phyloP scores from a whole-genome alignment of 129 eudicot species.

The Tanacetum coccineum region DNA sequence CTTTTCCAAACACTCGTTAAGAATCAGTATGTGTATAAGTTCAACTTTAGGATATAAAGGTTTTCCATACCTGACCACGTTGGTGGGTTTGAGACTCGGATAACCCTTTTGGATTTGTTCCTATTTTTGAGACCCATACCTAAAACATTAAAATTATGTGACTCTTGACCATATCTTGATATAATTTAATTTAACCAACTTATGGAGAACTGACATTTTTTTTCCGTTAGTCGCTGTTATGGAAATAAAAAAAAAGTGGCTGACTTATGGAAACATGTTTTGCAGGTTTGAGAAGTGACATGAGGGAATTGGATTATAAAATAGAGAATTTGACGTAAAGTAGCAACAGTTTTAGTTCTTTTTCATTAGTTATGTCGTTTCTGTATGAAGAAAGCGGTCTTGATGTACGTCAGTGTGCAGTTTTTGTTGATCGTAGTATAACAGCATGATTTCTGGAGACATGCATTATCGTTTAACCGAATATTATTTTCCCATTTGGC shows the following conservation, averaged over 20 bases:
- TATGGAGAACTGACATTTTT: not conserved
- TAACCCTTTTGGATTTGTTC: too few relatives aligned
- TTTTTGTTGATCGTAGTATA: not conserved
- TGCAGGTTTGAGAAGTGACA: conserved; percentile 9
- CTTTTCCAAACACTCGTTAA: too few relatives aligned
- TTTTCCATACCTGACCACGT: too few relatives aligned
- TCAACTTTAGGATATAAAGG: too few relatives aligned
- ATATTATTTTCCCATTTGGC: not conserved
- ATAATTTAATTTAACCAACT: too few relatives aligned
- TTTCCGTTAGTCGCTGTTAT: not conserved
- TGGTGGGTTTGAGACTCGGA: too few relatives aligned
- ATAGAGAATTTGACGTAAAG: conserved; percentile 5
- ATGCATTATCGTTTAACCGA: not conserved
- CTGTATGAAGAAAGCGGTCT: not conserved
- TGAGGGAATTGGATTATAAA: conserved; percentile 3
- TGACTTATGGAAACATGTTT: not conserved
- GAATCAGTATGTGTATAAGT: too few relatives aligned
- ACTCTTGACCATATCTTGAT: too few relatives aligned
- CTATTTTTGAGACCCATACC: too few relatives aligned
- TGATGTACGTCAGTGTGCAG: not conserved
- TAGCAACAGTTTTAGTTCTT: conserved; percentile 3
- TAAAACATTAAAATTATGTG: too few relatives aligned
- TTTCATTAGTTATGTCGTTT: not conserved
- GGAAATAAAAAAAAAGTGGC: not conserved
- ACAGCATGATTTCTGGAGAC: too few relatives aligned